Evolutionary conservation across 2,329 filamentous ascomycete species (phyloP).

Genomic region (Polytolypa hystricis): DNA sequence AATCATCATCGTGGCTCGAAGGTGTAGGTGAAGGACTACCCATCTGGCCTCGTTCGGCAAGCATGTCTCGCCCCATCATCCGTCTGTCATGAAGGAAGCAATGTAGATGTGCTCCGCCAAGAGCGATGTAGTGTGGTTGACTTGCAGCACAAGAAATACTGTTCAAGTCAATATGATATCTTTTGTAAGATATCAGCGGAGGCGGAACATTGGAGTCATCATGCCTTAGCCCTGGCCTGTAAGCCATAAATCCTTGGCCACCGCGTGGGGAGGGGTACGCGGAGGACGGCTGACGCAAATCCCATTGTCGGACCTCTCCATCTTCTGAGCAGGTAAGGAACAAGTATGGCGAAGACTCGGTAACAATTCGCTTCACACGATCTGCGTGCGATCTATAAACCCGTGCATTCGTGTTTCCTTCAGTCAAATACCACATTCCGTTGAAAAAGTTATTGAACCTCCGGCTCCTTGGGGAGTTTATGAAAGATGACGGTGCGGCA

Average conservation of each 20-base stretch:
- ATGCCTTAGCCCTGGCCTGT: constrained; percentile 29
- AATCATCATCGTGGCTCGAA: constrained; percentile 41
- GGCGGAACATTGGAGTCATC: constrained; percentile 46
- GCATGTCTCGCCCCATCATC: constrained; percentile 52
- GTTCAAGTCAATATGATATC: constrained; percentile 52
- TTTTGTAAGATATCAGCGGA: constrained; percentile 56
- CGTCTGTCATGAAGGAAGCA: constrained; percentile 59
- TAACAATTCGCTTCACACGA: constrained; percentile 58
- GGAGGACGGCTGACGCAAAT: constrained; percentile 52
- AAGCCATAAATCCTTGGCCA: constrained; percentile 34
- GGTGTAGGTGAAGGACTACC: constrained; percentile 29
- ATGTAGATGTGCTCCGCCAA: constrained; percentile 57
- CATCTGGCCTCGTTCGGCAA: constrained; percentile 41
- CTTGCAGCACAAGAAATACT: constrained; percentile 57
- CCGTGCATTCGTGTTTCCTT: constrained; percentile 49
- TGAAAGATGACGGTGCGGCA: constrained; percentile 31
- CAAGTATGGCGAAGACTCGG: constrained; percentile 55
- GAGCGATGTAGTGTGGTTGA: constrained; percentile 58
- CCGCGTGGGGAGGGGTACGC: constrained; percentile 46
- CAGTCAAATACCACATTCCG: constrained; percentile 44
- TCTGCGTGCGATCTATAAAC: constrained; percentile 55
- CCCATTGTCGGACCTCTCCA: constrained; percentile 59
- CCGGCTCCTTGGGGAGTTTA: constrained; percentile 36
- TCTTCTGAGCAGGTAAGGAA: constrained; percentile 61
- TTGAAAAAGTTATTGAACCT: constrained; percentile 43